These are phyloP conservation scores for Cephaloascus albidus DNA, from an alignment of 805 yeast genomes.

Conservation along the genomic window DNA sequence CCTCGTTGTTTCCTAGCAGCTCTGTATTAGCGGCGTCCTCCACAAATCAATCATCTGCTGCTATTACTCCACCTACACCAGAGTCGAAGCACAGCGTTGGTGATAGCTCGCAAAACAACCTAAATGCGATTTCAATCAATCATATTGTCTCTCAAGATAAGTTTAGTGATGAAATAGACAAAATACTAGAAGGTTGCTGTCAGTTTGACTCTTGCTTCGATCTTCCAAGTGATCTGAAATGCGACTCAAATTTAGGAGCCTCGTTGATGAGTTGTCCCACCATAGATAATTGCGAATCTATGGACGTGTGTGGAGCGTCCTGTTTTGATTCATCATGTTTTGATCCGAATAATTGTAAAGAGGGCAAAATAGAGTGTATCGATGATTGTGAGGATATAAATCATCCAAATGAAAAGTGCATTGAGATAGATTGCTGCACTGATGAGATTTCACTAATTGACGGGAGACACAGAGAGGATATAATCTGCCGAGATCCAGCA, in stretches of 20 bases:
- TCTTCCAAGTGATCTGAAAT: slow-evolving; percentile 5
- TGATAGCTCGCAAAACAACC: slow-evolving; percentile 5
- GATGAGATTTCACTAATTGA: background rate
- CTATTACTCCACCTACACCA: too few relatives aligned
- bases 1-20: background rate
- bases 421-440: background rate
- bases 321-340: background rate
- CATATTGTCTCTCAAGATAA: slow-evolving; percentile 15
- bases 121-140: background rate
- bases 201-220: slow-evolving; percentile 17
- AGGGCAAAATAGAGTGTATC: background rate
- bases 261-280: background rate
- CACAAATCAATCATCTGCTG: too few relatives aligned
- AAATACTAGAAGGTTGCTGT: slow-evolving; percentile 10
- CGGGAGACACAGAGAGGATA: background rate
- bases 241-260: slow-evolving; percentile 3
- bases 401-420: background rate
- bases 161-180: slow-evolving; percentile 31
- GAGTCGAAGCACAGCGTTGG: slow-evolving; percentile 34
- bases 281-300: background rate
- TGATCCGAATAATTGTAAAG: background rate
- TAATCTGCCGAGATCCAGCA: background rate
- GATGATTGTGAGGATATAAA: background rate
- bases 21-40: too few relatives aligned
- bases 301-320: background rate